Evolutionary conservation across 768 basidiomycete species (phyloP).

Genomic region (Boletus vermiculosoides): DNA sequence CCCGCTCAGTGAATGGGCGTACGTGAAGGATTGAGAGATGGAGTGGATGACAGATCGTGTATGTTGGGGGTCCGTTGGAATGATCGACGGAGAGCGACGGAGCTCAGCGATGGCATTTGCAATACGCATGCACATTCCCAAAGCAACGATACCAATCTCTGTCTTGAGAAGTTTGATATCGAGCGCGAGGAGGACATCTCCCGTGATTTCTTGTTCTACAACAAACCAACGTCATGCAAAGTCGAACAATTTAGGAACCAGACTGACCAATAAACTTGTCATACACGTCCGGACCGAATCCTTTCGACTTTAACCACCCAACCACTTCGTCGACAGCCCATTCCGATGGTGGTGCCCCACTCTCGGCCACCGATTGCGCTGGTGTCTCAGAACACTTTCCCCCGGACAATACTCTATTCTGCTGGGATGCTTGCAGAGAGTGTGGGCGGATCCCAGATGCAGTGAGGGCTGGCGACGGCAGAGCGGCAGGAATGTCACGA

Average conservation of each 20-base stretch:
- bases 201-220: constrained; percentile 96
- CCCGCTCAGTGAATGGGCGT: too few relatives aligned
- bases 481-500: constrained; percentile 28
- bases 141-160: constrained; percentile 90
- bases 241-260: neutral
- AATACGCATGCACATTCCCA: constrained; percentile 91
- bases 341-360: constrained; percentile 42
- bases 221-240: neutral
- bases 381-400: constrained; percentile 22
- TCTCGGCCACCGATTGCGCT: constrained; percentile 20
- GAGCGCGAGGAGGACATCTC: constrained; percentile 95
- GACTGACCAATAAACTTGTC: constrained; percentile 81
- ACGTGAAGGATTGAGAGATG: neutral
- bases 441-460: constrained; percentile 18
- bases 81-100: constrained; percentile 62
- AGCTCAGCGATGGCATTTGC: constrained; percentile 90
- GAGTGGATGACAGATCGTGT: constrained; percentile 27
- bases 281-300: constrained; percentile 80
- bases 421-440: constrained; percentile 39
- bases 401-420: constrained; percentile 37
- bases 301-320: constrained; percentile 80
- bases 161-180: constrained; percentile 86
- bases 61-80: constrained; percentile 47
- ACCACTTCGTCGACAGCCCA: constrained; percentile 90
- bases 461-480: constrained; percentile 32